Percentiles rank a stretch among this genome's conserved stretches.
Evolutionary conservation across 805 yeast species (phyloP).

Genomic region (Dipodascus albidus): DNA sequence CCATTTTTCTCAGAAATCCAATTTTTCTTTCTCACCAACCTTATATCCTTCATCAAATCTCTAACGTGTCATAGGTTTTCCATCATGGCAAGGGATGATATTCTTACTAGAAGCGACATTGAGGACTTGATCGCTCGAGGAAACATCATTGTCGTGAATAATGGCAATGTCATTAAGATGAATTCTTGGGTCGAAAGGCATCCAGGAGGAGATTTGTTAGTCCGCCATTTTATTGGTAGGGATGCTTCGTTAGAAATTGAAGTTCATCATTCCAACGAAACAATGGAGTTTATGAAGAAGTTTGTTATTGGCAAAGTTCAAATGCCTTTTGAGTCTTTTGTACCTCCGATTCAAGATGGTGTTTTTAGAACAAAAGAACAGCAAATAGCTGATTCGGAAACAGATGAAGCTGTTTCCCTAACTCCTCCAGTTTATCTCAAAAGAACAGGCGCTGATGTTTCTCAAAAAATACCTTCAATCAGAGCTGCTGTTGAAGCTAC

Average conservation of each 20-base stretch:
- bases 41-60: background rate
- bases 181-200: slow-evolving; percentile 62
- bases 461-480: background rate
- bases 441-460: background rate
- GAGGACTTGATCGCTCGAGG: slow-evolving; percentile 55
- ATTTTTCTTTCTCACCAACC: background rate
- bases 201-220: slow-evolving; percentile 86
- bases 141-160: slow-evolving; percentile 56
- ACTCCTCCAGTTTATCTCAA: slow-evolving; percentile 5
- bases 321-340: slow-evolving; percentile 55
- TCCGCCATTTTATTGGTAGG: slow-evolving; percentile 73
- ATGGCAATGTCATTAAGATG: slow-evolving; percentile 48
- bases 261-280: slow-evolving; percentile 61
- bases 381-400: slow-evolving; percentile 9
- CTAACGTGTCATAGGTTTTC: background rate
- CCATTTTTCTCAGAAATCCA: background rate
- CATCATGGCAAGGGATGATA: background rate
- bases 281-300: slow-evolving; percentile 37
- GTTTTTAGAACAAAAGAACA: slow-evolving; percentile 27
- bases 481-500: slow-evolving; percentile 1
- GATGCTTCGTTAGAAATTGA: slow-evolving; percentile 89
- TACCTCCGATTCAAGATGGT: slow-evolving; percentile 89
- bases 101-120: slow-evolving; percentile 35
- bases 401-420: slow-evolving; percentile 12
- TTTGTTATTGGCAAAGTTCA: slow-evolving; percentile 60